Conservation (phyloP, 2,329 filamentous ascomycete species). For the Drechslerella dactyloides region DNA sequence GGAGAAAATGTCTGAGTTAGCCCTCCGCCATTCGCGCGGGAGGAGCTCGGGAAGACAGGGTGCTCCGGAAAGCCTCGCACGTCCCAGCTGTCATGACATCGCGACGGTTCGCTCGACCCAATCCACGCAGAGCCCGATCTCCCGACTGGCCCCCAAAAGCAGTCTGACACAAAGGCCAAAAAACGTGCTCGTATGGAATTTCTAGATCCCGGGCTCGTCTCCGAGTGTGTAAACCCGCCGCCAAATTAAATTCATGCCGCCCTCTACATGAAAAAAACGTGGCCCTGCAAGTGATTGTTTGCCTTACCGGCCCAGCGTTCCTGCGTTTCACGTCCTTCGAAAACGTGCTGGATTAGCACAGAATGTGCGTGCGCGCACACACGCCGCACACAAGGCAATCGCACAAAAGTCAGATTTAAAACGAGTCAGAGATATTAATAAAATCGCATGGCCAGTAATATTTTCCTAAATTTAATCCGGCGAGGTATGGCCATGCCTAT, state of each 20-base stretch:
- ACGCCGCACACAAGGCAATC: neutral
- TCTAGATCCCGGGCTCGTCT: constrained; percentile 3
- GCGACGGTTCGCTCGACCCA: neutral
- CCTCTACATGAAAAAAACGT: neutral
- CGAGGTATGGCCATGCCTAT: neutral
- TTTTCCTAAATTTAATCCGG: neutral
- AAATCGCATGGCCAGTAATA: neutral
- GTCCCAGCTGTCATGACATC: neutral
- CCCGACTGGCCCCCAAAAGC: too few species aligned
- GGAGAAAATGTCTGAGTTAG: neutral
- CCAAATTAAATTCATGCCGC: neutral
- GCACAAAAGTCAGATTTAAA: constrained; percentile 1
- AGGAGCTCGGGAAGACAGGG: constrained; percentile 4
- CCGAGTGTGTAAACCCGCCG: neutral
- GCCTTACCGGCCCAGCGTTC: constrained; percentile 25
- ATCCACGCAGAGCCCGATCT: neutral
- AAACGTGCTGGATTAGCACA: neutral
- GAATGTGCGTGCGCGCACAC: neutral
- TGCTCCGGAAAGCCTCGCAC: neutral
- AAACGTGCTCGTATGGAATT: neutral
- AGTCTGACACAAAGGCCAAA: neutral
- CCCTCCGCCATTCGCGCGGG: constrained; percentile 1
- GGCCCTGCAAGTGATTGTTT: constrained; percentile 47
- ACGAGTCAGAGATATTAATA: neutral
- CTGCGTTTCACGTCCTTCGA: constrained; percentile 28